These are phyloP conservation scores for Mycena rebaudengoi DNA, from an alignment of 768 basidiomycete species.

Conservation along the genomic window DNA sequence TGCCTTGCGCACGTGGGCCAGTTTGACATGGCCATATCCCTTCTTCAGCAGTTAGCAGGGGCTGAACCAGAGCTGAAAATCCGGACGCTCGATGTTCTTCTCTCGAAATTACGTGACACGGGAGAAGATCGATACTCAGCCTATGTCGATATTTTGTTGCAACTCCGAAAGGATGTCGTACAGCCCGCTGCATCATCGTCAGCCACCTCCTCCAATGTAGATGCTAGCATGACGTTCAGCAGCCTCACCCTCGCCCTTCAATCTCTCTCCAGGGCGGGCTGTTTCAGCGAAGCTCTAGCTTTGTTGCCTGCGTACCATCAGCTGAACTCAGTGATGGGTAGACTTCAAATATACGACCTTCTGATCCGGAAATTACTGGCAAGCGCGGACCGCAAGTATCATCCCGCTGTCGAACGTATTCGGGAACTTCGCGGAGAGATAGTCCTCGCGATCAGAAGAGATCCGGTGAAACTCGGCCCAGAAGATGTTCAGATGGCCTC, in stretches of 20 bases:
- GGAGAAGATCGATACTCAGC: neutral
- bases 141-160: neutral
- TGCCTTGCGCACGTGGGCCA: conserved; percentile 13
- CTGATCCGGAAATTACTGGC: conserved; percentile 10
- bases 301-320: conserved; percentile 4
- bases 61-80: neutral
- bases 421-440: neutral
- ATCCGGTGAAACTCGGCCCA: neutral
- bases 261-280: conserved; percentile 20
- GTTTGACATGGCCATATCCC: conserved; percentile 7
- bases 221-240: too few relatives aligned
- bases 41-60: conserved; percentile 10
- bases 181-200: too few relatives aligned
- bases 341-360: neutral
- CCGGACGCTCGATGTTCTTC: conserved; percentile 9
- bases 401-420: neutral
- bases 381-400: conserved; percentile 9
- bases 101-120: neutral
- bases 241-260: too few relatives aligned
- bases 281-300: conserved; percentile 18
- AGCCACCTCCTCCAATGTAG: too few relatives aligned
- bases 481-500: conserved; percentile 22
- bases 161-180: neutral
- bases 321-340: neutral
- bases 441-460: too few relatives aligned